Evolutionary conservation across 2,329 filamentous ascomycete genomes (phyloP), one percentile per base, ranked within the genome.

Genomic region (Stachybotrys elegans): DNA sequence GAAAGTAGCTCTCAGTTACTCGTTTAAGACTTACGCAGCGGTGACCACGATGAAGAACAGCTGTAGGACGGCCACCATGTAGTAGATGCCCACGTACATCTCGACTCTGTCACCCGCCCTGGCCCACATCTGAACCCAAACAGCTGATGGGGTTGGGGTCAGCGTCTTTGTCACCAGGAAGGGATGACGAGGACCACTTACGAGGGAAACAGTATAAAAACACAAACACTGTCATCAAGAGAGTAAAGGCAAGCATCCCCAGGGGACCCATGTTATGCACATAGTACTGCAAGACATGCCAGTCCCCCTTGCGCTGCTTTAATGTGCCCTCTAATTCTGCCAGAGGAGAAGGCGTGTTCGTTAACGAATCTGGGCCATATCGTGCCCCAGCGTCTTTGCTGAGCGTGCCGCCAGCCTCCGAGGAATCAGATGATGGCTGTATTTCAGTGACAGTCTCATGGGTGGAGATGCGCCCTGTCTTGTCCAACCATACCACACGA

Each of bases 131-230:
- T 36, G 16, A 36, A 36, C 34, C 34, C 34, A 36, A 13, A 36
- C 34, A 36, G 34, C 34, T 36, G 13, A 6, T n/a, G n/a, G n/a
- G n/a, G n/a, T 36, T 36, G 34, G 16, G 6, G 6, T 36, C 34
- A 36, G n/a, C n/a, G 19, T 20, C 9, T 16, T 16, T 36, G 16
- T 13, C 21, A 19, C 16, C 4, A 36, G 34, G 5, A 17, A 19
- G 17, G 8, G 5, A 16, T 36, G 17, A 36, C 7, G 21, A 6
- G 34, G 6, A 32, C 23, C 3, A 13, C 44, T 35, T 44, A 53
- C 53, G 48, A 11, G 51, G 52, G 22, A 55, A 56, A 9, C 45
- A 45, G 40, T 48, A 43, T 17, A 43, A 52, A 27, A 52, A 49
- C 4, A 48, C 48, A 41, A 52, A 54, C 2, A 51, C 40, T 37